Percentiles rank a stretch among this genome's conserved stretches.
Conservation (phyloP, 2,329 filamentous ascomycete genomes). For the Colletotrichum zoysiae region DNA sequence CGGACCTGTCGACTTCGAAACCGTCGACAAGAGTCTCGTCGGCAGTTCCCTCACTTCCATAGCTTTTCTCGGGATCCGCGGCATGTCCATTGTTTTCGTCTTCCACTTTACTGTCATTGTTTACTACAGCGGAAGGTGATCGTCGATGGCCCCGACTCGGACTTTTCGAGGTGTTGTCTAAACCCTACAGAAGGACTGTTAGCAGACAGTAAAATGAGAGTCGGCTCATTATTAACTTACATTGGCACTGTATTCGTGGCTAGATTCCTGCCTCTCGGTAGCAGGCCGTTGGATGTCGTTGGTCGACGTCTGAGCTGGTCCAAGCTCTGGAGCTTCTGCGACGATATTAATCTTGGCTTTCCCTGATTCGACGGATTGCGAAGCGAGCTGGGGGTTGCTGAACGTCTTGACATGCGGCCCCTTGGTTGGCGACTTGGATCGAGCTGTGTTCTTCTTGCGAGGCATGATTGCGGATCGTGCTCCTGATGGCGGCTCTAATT, state of each 20-base stretch:
- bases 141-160: slow-evolving; percentile 6
- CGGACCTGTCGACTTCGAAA: slow-evolving; percentile 22
- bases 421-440: slow-evolving; percentile 32
- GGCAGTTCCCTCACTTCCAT: slow-evolving; percentile 39
- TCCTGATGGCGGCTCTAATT: slow-evolving; percentile 5
- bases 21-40: slow-evolving; percentile 40
- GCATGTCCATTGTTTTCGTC: slow-evolving; percentile 30
- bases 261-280: slow-evolving; percentile 35
- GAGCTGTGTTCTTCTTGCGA: slow-evolving; percentile 38
- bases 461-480: slow-evolving; percentile 29
- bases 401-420: slow-evolving; percentile 26
- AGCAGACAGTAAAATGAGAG: neutral
- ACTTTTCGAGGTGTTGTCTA: slow-evolving; percentile 34
- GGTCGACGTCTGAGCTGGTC: slow-evolving; percentile 17
- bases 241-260: slow-evolving; percentile 18
- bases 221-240: slow-evolving; percentile 3
- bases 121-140: slow-evolving; percentile 24
- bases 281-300: slow-evolving; percentile 8
- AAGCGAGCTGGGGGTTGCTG: slow-evolving; percentile 36
- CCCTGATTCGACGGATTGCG: slow-evolving; percentile 27
- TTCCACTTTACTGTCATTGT: slow-evolving; percentile 13
- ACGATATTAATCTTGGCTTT: slow-evolving; percentile 37
- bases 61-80: slow-evolving; percentile 25
- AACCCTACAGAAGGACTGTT: slow-evolving; percentile 12
- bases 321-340: slow-evolving; percentile 41